Base-by-base conservation (phyloP, 768 basidiomycete genomes). In the Coprinellus aureogranulatus region DNA sequence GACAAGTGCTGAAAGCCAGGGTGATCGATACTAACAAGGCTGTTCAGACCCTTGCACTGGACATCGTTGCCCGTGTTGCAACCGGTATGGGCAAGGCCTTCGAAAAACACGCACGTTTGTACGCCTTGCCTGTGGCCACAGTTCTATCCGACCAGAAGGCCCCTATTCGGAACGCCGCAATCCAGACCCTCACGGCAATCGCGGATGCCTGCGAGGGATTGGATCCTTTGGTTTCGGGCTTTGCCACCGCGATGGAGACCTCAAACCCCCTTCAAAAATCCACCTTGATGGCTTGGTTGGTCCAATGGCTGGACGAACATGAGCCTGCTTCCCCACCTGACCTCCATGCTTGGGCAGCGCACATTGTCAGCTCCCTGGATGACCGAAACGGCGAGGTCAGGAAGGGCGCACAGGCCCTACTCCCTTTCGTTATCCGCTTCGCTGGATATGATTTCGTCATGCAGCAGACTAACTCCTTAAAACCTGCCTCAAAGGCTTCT, bases 71-170 rank as follows among this genome's bases (percentile, higher is more conserved):
- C 34, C 89, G 92, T 30, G 86, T 98, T 61, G 94, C 97, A 6
- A 84, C 81, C 2, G 95, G 94, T 2, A 98, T 99, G 93, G 94
- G 94, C 41, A 93, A 89, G 67, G 84, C 92, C 2, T 98, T 99
- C 67, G 96, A 98, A 65, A 96, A 92, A 70, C 82, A 96, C 65
- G 80, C 83, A 2, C 87, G 89, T 30, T 77, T 92, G 55, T 89
- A 94, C 64, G 82, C 84, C 9, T 71, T 84, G 0, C 86, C 94
- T 0, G 79, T 98, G 22, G 86, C 88, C 3, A 87, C 88, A 5
- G 94, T 93, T 10, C 82, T 98, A 10, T 82, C 96, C 4, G 97
- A 99, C 68, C 93, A 96, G 69, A 98, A 98, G 71, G 86, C 90
- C 8, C 87, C 86, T 20, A 88, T 92, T 47, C 87, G 97, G 50